These are phyloP conservation scores for Takakia lepidozioides DNA, from an alignment of 225 moss, liverwort and hornwort genomes.

Conservation along the genomic window DNA sequence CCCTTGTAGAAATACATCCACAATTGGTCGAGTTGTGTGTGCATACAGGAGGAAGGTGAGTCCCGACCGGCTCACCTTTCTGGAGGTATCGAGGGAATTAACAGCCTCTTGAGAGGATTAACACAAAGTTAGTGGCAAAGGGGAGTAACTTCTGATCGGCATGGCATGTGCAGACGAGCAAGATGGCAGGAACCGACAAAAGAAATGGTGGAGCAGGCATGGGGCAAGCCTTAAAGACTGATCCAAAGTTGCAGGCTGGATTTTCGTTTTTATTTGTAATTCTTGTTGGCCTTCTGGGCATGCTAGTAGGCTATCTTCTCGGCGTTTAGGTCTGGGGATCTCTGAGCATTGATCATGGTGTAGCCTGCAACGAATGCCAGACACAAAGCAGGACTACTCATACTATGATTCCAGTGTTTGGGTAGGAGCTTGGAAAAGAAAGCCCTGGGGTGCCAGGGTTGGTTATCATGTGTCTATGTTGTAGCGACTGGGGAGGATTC, in stretches of 20 bases:
- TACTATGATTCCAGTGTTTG: too few species aligned
- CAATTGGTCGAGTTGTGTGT: too few species aligned
- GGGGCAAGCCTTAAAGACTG: conserved; percentile 50
- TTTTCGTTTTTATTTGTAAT: conserved; percentile 84
- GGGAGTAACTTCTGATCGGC: too few species aligned
- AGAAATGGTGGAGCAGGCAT: too few species aligned
- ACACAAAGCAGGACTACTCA: conserved; percentile 26
- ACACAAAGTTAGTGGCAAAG: too few species aligned
- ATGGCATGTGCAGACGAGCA: conserved; percentile 10
- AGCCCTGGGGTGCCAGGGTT: conserved; percentile 11
- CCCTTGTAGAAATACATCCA: too few species aligned
- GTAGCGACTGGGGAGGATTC: conserved; percentile 29
- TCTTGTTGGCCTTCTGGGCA: conserved; percentile 77
- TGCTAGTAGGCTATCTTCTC: conserved; percentile 75
- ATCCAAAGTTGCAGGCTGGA: conserved; percentile 57
- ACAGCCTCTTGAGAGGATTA: too few species aligned
- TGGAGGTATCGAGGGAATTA: too few species aligned
- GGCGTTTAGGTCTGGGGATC: conserved; percentile 26
- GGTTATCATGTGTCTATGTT: conserved; percentile 26
- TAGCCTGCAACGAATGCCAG: conserved; percentile 8
- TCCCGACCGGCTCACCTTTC: too few species aligned
- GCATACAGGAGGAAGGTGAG: too few species aligned
- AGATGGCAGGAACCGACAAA: too few species aligned
- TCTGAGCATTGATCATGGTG: conserved; percentile 3
- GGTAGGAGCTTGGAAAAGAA: conserved; percentile 27